Evolutionary conservation across 2,329 filamentous ascomycete genomes (phyloP), one percentile per base, ranked within the genome.

Genomic region (Pseudogymnoascus sp.): DNA sequence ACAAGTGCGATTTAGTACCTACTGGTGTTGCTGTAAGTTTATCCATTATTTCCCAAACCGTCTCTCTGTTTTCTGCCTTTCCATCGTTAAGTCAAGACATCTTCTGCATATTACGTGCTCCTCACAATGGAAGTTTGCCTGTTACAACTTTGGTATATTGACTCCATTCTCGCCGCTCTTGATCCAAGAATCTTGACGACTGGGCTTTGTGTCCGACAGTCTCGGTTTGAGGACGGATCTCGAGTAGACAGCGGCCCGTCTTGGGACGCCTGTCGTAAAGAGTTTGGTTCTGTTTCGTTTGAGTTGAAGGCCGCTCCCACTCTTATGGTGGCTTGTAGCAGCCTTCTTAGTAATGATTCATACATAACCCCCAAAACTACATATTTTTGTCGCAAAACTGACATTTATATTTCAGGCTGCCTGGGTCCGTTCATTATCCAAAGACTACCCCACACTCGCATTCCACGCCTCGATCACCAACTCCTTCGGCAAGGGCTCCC

Each of bases 141-240:
- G 94, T 99, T 99, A 99, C 90, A 91, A 89, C 89, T 86, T 91
- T 97, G 94, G 94, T 88, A 97, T 85, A 99, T 87, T 76, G 81
- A 97, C 81, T 81, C 81, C 80, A 66, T 79, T 82, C 86, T 89
- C 88, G 85, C 82, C 71, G 71, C 69, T 71, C 79, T 78, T 76
- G 79, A 81, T 82, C 78, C 84, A 59, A 59, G 38, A 59, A 41
- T 17, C 33, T 38, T 38, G 58, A 41, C 35, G 21, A 59, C 35
- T 15, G 33, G 58, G 58, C 35, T n/a, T 33, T 21, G 48, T 55
- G 48, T 13, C 29, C 15, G 48, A 33, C 48, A 55, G 48, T 33
- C 48, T 55, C 29, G 48, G 8, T 55, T 55, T 55, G 48, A 55
- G 48, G 48, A 84, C 79, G 84, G 84, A 81, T 78, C 75, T 77